Conservation (phyloP, 352 stramenopile species). For the Phytophthora litchii region DNA sequence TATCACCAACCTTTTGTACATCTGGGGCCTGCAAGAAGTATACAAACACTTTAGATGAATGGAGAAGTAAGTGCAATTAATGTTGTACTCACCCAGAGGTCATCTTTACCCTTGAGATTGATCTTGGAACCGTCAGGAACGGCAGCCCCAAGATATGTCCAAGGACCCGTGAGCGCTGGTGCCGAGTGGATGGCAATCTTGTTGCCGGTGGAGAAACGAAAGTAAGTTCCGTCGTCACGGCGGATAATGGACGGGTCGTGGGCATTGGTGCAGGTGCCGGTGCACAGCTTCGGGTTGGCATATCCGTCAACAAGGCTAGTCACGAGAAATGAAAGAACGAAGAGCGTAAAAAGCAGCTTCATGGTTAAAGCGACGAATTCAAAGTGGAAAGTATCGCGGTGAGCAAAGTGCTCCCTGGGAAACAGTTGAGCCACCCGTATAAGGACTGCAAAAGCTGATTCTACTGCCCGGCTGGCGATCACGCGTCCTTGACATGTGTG, state of each 20-base stretch:
- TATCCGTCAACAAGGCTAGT: slow-evolving; percentile 21
- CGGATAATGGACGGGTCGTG: slow-evolving; percentile 54
- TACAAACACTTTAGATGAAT: too few species aligned
- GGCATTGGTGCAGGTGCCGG: slow-evolving; percentile 35
- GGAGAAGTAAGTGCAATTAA: too few species aligned
- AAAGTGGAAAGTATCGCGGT: too few species aligned
- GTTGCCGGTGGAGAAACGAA: slow-evolving; percentile 49
- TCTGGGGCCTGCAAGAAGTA: too few species aligned
- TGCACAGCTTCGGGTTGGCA: slow-evolving; percentile 25
- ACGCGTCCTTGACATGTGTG: slow-evolving; percentile 2
- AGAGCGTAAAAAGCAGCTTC: slow-evolving; percentile 9
- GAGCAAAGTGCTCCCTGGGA: too few species aligned
- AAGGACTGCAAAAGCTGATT: background rate
- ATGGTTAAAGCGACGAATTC: background rate
- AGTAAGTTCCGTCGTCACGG: slow-evolving; percentile 53
- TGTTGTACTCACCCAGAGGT: slow-evolving; percentile 38
- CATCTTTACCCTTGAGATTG: too few species aligned
- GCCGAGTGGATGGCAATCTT: slow-evolving; percentile 55
- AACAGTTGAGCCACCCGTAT: background rate
- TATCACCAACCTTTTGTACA: slow-evolving; percentile 49
- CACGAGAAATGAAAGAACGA: slow-evolving; percentile 17
- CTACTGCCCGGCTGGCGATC: slow-evolving; percentile 1
- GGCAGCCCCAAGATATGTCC: slow-evolving; percentile 43
- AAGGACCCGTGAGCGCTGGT: slow-evolving; percentile 38
- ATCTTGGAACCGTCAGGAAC: slow-evolving; percentile 46